Base-by-base conservation (phyloP, 2,329 filamentous ascomycete genomes). In the Fusarium albosuccineum region DNA sequence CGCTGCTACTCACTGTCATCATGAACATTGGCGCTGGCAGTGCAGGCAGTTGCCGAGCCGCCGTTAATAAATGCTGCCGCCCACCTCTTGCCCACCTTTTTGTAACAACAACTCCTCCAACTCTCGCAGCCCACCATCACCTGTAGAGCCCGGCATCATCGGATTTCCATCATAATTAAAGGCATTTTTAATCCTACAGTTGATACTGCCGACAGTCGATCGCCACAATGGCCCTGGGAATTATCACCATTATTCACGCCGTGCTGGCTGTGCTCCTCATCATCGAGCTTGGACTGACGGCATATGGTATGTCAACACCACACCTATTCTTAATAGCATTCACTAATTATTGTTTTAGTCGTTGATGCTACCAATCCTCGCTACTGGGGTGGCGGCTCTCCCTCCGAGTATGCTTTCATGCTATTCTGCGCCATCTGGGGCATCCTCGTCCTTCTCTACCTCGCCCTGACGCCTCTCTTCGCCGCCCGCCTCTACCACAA, bases 401-500 rank as follows among this genome's bases (percentile, higher is more conserved):
- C 91, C 8, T 82, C 85, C 10, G 81, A 85, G 36, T 82, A 92
- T 76, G 89, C 90, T 80, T 97, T 96, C 82, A 86, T 95, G 79
- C 83, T 97, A 79, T 97, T 97, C 85, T 85, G 85, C 75, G 83
- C 88, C 40, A 82, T 94, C 70, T 97, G 92, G 92, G 91, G 92
- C 2, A 77, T 93, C 48, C 84, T 96, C 66, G 81, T 90, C 5
- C 83, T 95, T 34, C 77, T 86, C 56, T 95, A 94, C 78, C 85
- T 97, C 62, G 83, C 89, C 71, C 65, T 94, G 50, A 83, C 89
- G 3, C 92, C 92, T 1, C 81, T 86, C 42, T 89, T 89, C 78
- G 82, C 89, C 71, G 83, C 86, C 4, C 81, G 82, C 26, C 72
- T 88, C 10, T 89, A 89, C 71, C 88, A 93, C 77, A 86, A 85